These are phyloP conservation scores for Neophaeococcomyces aloes DNA, from an alignment of 2,329 filamentous ascomycete species.

Conservation along the genomic window DNA sequence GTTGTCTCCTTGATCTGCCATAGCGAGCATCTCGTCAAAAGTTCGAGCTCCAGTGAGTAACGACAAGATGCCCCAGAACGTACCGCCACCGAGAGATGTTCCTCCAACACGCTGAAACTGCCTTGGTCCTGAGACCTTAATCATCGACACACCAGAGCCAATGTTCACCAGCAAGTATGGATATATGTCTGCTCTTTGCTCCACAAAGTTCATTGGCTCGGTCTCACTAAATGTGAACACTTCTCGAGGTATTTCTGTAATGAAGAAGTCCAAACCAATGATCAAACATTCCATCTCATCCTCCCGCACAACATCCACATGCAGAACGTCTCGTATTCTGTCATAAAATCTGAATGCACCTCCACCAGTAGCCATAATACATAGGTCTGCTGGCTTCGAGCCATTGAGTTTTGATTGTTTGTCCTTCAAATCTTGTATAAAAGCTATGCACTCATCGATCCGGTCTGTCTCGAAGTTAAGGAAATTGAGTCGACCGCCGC, in stretches of 20 bases:
- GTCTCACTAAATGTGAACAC: slow-evolving; percentile 89
- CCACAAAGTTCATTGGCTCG: slow-evolving; percentile 81
- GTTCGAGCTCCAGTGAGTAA: slow-evolving; percentile 83
- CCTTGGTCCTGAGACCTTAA: slow-evolving; percentile 86
- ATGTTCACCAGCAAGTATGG: slow-evolving; percentile 98
- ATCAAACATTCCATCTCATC: slow-evolving; percentile 99
- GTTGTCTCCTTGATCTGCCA: slow-evolving; percentile 87
- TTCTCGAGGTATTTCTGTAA: slow-evolving; percentile 91
- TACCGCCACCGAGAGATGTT: slow-evolving; percentile 91
- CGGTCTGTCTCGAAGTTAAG: slow-evolving; percentile 91
- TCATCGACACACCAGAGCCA: slow-evolving; percentile 89
- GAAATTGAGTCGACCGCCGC: slow-evolving; percentile 86
- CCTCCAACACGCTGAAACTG: slow-evolving; percentile 86
- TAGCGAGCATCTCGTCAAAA: slow-evolving; percentile 95
- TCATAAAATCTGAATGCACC: slow-evolving; percentile 97
- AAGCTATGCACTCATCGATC: slow-evolving; percentile 87
- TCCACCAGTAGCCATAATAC: slow-evolving; percentile 90
- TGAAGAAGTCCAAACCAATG: slow-evolving; percentile 95
- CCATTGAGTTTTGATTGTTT: slow-evolving; percentile 71
- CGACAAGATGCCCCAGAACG: slow-evolving; percentile 87
- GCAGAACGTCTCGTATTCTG: slow-evolving; percentile 65
- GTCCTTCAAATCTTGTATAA: slow-evolving; percentile 74
- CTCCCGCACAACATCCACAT: slow-evolving; percentile 75
- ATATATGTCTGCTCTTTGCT: slow-evolving; percentile 71
- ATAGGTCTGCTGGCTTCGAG: slow-evolving; percentile 59